Conservation (phyloP, 371 early-diverging fungal species). For the Apophysomyces elegans region DNA sequence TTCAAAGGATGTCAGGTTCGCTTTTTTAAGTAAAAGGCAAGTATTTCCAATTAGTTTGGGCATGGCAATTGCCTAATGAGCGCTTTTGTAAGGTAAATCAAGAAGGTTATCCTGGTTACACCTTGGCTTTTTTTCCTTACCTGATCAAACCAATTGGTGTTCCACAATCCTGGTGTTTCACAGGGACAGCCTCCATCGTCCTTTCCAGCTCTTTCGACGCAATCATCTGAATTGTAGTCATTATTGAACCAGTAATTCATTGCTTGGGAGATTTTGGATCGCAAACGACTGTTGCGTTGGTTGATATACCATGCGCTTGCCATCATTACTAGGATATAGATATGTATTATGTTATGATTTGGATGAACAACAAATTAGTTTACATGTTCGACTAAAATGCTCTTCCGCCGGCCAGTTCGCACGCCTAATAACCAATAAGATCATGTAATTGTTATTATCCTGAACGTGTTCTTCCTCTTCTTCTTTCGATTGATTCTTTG, state of each 20-base stretch:
- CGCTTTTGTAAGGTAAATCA: neutral
- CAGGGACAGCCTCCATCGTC: slow-evolving; percentile 29
- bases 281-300: slow-evolving; percentile 12
- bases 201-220: slow-evolving; percentile 26
- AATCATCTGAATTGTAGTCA: slow-evolving; percentile 25
- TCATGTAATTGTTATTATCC: neutral
- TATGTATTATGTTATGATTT: too few species aligned
- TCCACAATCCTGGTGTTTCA: slow-evolving; percentile 43
- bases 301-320: slow-evolving; percentile 9
- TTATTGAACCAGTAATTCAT: slow-evolving; percentile 36
- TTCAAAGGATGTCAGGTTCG: slow-evolving; percentile 15
- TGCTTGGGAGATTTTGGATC: slow-evolving; percentile 15
- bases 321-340: neutral
- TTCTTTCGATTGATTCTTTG: too few species aligned
- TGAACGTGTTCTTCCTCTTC: neutral
- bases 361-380: slow-evolving; percentile 17
- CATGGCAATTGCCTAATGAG: slow-evolving; percentile 20
- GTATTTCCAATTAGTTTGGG: slow-evolving; percentile 26
- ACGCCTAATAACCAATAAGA: slow-evolving; percentile 14
- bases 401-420: slow-evolving; percentile 34
- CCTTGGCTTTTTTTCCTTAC: slow-evolving; percentile 3
- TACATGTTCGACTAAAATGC: slow-evolving; percentile 30
- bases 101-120: neutral
- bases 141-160: slow-evolving; percentile 36
- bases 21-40: slow-evolving; percentile 24